These are phyloP conservation scores for Fusarium liriodendri DNA, from an alignment of 2,329 filamentous ascomycete genomes.

Conservation along the genomic window DNA sequence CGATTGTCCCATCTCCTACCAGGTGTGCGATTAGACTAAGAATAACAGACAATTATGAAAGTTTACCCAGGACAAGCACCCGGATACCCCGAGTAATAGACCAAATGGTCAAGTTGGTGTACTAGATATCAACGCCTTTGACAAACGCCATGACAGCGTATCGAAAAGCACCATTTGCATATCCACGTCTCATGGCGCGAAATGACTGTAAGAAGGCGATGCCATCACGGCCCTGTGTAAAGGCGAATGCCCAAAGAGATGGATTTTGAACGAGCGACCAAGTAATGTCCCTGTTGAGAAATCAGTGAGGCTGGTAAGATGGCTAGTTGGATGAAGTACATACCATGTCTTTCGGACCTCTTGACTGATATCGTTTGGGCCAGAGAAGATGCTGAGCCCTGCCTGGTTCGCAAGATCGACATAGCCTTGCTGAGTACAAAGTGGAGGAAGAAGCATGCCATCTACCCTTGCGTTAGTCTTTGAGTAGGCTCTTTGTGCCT, in stretches of 20 bases:
- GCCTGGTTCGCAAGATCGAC: conserved; percentile 60
- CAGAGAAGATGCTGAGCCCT: conserved; percentile 57
- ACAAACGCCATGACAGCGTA: conserved; percentile 69
- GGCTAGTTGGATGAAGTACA: conserved; percentile 29
- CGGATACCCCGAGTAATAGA: background rate
- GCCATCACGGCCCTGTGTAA: conserved; percentile 69
- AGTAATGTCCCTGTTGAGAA: conserved; percentile 65
- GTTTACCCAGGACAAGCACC: background rate
- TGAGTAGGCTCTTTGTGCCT: background rate
- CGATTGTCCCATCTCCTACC: background rate
- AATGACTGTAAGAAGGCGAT: conserved; percentile 71
- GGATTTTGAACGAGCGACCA: conserved; percentile 70
- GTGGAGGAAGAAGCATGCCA: conserved; percentile 69
- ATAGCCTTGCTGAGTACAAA: conserved; percentile 66
- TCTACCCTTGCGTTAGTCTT: conserved; percentile 49
- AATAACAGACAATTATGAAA: background rate
- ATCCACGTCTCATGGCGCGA: conserved; percentile 69
- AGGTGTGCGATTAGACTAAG: background rate
- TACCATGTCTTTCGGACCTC: conserved; percentile 71
- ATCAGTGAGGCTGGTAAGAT: background rate
- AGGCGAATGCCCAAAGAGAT: conserved; percentile 70
- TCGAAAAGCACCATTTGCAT: conserved; percentile 67
- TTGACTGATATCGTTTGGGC: conserved; percentile 67
- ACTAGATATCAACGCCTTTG: conserved; percentile 47
- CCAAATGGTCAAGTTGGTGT: background rate